Base-by-base conservation (phyloP, 176 grass and related monocot genomes). In the Eleusine coracana region DNA sequence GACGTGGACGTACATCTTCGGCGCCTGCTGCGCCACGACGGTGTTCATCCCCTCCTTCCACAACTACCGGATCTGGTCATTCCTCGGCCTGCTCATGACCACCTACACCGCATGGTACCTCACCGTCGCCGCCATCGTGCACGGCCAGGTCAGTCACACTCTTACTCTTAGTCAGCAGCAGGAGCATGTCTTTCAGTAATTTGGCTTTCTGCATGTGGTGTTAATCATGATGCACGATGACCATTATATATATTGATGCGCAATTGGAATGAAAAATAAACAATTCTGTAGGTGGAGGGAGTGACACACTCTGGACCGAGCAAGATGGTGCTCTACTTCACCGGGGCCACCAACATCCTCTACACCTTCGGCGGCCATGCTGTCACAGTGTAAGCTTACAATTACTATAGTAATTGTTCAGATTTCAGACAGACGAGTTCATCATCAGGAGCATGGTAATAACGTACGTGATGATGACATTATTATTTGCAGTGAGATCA, bases 301-400 rank as follows among this genome's bases (percentile, higher is more conserved):
- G 96, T 96, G 48, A 87, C 83, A 0, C 93, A 96, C 70, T 90
- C 96, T 6, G 96, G 91, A 27, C 96, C 96, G 0, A 85, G 21
- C 76, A 96, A 92, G 87, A 88, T 96, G 91, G 96, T 99, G 46
- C 74, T 99, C 55, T 99, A 99, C 85, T 99, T 99, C 93, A 99
- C 96, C 0, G 96, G 96, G 14, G 91, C 96, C 71, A 99, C 96
- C 66, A 99, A 99, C 87, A 99, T 99, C 62, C 92, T 99, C 56
- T 99, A 99, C 85, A 99, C 96, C 52, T 99, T 99, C 67, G 96
- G 96, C 82, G 96, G 96, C 14, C 96, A 98, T 74, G 96, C 96
- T 81, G 96, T 98, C 70, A 98, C 96, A 39, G 96, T 98, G 96
- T 97, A 92, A 90, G 78, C 44, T 25, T 58, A 29, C 7, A 40